Evolutionary conservation across 768 basidiomycete genomes (phyloP), one percentile per base, ranked within the genome.

Genomic region (Podaxis rugospora): DNA sequence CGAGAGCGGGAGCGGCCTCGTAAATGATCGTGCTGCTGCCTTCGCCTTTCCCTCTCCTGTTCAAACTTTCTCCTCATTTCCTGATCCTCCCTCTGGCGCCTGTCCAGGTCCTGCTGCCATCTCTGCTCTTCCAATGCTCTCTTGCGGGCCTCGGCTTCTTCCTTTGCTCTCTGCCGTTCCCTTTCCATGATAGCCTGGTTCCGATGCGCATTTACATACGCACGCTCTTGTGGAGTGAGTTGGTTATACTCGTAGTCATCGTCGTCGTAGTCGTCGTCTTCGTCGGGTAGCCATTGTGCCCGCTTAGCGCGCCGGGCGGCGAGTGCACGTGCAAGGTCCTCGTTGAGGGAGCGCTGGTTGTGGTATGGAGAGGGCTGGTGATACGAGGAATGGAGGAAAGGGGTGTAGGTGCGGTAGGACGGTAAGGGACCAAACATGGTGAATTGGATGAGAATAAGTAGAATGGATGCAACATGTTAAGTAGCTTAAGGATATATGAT

Each of bases 281-380:
- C 78, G 14, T 75, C 72, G 4, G 79, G 80, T 28, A 80, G 72
- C 59, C 77, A 80, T 55, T 74, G 71, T 10, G 74, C 71, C 40
- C 75, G 70, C 18, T 74, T 73, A 1, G 71, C 68, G 21, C 74
- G 76, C 39, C 70, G 71, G 21, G 73, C 73, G 5, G 74, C 76
- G 16, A 74, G 61, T 37, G 70, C 69, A 3, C 68, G 67, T 1
- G 68, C 68, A 11, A 66, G 67, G 21, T 70, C 68, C 28, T 69
- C 61, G 51, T 53, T 64, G 23, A 70, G 62, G 42, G 49, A 52
- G 7, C 63, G 65, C 14, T 65, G 60, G 37, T 66, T 21, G 44
- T 66, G 62, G 21, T 66, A 63, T 7, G 65, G 64, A 11, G 59
- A 59, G 18, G 66, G 61, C 13, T 55, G 64, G 37, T 67, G 57